A percentile compares a stretch with the other conserved stretches of the same genome.
These are phyloP conservation scores for Tetraselmis chui DNA, from an alignment of 139 green algal species.

Conservation along the genomic window DNA sequence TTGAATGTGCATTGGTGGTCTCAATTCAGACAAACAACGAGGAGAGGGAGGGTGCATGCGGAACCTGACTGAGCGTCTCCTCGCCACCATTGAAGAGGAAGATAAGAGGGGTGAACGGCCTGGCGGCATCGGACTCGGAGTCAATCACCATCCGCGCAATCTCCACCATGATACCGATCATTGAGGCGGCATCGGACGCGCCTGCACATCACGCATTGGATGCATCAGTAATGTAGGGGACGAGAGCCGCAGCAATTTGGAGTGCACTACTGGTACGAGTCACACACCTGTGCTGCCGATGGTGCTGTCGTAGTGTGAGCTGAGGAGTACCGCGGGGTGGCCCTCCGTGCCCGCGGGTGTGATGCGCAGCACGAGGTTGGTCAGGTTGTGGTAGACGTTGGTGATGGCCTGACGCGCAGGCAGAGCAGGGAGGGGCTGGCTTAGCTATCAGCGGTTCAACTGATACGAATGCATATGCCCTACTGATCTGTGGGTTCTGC, in stretches of 20 bases:
- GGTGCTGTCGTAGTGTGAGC: constrained; percentile 23
- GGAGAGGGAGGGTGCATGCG: constrained; percentile 1
- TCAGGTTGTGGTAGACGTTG: constrained; percentile 56
- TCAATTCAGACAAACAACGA: too few species aligned
- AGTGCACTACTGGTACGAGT: constrained; percentile 40
- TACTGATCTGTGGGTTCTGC: too few species aligned
- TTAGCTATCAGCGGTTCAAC: too few species aligned
- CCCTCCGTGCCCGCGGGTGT: constrained; percentile 3
- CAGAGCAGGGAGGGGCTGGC: too few species aligned
- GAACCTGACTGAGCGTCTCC: constrained; percentile 41
- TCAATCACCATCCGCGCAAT: constrained; percentile 38
- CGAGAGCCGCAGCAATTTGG: constrained; percentile 24
- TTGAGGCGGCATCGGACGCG: background rate
- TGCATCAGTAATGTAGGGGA: background rate
- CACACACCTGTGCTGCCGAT: constrained; percentile 18
- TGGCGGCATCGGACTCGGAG: constrained; percentile 14
- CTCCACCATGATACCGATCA: constrained; percentile 44
- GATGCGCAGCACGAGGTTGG: constrained; percentile 44
- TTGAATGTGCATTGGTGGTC: too few species aligned
- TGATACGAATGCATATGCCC: too few species aligned
- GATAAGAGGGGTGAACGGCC: constrained; percentile 41
- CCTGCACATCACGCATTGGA: background rate
- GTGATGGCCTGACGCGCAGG: constrained; percentile 25
- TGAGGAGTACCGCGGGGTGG: constrained; percentile 14
- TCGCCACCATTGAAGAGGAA: constrained; percentile 63